These are phyloP conservation scores for Aspergillus intermedius DNA, from an alignment of 2,329 filamentous ascomycete genomes.

Conservation along the genomic window DNA sequence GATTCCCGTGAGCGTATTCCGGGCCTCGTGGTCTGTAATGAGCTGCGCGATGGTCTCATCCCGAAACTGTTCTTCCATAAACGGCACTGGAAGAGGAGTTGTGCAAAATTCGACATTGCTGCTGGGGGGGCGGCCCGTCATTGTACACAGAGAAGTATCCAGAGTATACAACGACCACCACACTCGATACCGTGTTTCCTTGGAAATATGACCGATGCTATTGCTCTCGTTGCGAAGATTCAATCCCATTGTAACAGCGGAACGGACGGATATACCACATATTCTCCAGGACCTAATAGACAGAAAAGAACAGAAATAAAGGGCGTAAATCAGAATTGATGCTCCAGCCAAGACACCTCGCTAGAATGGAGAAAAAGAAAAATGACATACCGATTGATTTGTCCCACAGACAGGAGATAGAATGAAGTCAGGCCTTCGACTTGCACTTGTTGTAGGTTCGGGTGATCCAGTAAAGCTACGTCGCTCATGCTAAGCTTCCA, in stretches of 20 bases:
- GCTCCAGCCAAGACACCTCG: neutral
- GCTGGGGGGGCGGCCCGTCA: conserved; percentile 39
- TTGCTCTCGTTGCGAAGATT: conserved; percentile 38
- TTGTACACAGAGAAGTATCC: conserved; percentile 35
- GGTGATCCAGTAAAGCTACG: conserved; percentile 31
- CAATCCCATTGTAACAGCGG: conserved; percentile 36
- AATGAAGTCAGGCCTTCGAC: conserved; percentile 36
- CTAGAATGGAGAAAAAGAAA: neutral
- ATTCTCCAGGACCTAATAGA: conserved; percentile 36
- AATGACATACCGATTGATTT: conserved; percentile 36
- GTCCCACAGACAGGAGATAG: conserved; percentile 34
- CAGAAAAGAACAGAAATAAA: conserved; percentile 1
- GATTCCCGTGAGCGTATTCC: conserved; percentile 21
- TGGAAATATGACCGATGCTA: conserved; percentile 28
- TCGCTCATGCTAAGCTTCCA: conserved; percentile 34
- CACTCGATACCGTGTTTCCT: conserved; percentile 38
- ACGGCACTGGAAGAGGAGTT: conserved; percentile 35
- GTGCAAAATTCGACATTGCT: conserved; percentile 35
- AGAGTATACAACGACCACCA: conserved; percentile 41
- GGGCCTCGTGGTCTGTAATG: conserved; percentile 28
- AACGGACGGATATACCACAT: conserved; percentile 35
- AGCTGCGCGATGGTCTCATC: conserved; percentile 25
- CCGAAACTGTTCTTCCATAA: conserved; percentile 32
- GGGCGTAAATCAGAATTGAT: neutral
- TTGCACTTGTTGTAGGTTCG: conserved; percentile 40